Evolutionary conservation across 1,139 yeast genomes (phyloP).

Genomic region (Candida sanyaensis): DNA sequence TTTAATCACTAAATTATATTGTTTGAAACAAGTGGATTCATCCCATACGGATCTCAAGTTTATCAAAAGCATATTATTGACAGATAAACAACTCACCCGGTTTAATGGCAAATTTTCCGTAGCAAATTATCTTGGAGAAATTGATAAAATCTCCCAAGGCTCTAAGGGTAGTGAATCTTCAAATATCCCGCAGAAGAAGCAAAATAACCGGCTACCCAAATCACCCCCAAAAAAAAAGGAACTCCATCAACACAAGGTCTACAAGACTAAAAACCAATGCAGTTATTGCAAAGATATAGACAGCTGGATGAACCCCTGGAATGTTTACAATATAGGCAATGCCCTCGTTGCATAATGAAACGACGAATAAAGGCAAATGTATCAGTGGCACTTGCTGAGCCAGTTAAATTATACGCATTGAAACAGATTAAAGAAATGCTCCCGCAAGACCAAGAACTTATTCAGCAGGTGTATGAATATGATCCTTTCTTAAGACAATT

Average conservation of each 20-base stretch:
- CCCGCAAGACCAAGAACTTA: not conserved
- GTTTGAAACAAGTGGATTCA: not conserved
- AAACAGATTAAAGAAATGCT: not conserved
- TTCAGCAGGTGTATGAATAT: not conserved
- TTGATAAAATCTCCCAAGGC: not conserved
- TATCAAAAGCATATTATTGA: not conserved
- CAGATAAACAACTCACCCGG: not conserved
- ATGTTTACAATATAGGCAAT: not conserved
- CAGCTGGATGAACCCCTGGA: conserved; percentile 1
- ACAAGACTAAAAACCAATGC: not conserved
- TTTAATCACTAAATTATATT: not conserved
- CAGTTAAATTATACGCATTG: not conserved
- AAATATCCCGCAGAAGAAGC: not conserved
- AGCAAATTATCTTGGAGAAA: not conserved
- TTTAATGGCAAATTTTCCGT: not conserved
- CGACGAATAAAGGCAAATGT: not conserved
- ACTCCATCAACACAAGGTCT: not conserved
- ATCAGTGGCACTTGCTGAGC: not conserved
- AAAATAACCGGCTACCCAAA: too few species aligned
- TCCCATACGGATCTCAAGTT: not conserved
- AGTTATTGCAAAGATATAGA: not conserved
- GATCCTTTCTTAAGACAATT: not conserved
- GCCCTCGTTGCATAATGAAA: conserved; percentile 2
- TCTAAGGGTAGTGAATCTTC: not conserved
- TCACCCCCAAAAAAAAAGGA: not conserved